Evolutionary conservation across 805 yeast species (phyloP), one percentile per base, ranked within the genome.

Genomic region (Candida ovalis): DNA sequence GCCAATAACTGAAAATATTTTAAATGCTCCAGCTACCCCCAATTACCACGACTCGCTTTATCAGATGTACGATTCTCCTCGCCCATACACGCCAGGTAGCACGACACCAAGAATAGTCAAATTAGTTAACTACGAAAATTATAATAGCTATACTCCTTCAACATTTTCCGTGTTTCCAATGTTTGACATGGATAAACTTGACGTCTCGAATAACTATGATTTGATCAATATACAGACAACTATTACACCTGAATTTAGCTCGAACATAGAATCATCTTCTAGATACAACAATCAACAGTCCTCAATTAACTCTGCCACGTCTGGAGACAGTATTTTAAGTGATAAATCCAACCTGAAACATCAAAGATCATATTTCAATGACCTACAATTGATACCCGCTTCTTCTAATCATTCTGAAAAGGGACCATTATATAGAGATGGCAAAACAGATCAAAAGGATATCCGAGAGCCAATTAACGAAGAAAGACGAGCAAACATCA

Each of bases 71-170:
- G 48, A 42, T 19, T 45, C 44, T 33, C 46, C 49, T 46, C 39
- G 48, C 28, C 22, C 48, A 4, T 40, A 48, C 45, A 35, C 52
- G 15, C 49, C 58, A 3, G 43, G 42, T 19, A 49, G 47, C 10
- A 45, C 47, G 18, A 57, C 61, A 23, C 61, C 61, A 23, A 48
- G 58, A 30, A 54, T 55, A 28, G 58, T 57, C 35, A 53, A 52
- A 27, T 36, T 57, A 30, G 48, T 55, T 40, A 54, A 48, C 43
- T 47, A 53, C 42, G 59, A 57, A 22, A 48, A 46, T 37, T 50
- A 51, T 40, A 45, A 39, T 25, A 30, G 35, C n/a, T 55, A 55
- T 41, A 49, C 59, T 9, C 61, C 59, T 10, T 50, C 56, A 4
- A 49, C 52, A 38, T 55, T 55, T 40, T 52, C 61, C 3, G 58